Percentiles rank a stretch among this genome's conserved stretches.
Conservation (phyloP, 495 filamentous ascomycete species). For the Poronia punctata region DNA sequence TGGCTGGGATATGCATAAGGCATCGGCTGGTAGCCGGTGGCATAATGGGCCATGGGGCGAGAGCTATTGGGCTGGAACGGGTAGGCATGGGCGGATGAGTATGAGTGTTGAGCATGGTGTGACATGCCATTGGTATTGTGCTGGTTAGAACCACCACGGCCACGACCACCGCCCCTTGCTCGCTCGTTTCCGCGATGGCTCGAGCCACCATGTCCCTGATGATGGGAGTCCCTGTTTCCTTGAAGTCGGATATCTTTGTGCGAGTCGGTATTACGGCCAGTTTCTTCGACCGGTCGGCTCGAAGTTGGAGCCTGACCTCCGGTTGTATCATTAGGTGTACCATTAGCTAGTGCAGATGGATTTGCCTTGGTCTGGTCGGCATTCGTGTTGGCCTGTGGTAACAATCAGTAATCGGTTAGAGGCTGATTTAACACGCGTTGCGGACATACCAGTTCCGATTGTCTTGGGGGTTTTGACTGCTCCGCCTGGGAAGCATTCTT, state of each 20-base stretch:
- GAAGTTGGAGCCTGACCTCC: slow-evolving; percentile 2
- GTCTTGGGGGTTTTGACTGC: slow-evolving; percentile 10
- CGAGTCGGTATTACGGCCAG: slow-evolving; percentile 8
- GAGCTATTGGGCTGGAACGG: slow-evolving; percentile 21
- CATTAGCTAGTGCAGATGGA: slow-evolving; percentile 13
- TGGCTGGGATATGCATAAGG: slow-evolving; percentile 21
- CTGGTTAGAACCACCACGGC: slow-evolving; percentile 20
- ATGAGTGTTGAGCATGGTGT: slow-evolving; percentile 14
- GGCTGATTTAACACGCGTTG: background rate
- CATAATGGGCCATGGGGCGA: slow-evolving; percentile 39
- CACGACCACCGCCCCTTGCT: slow-evolving; percentile 16
- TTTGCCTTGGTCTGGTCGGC: slow-evolving; percentile 15
- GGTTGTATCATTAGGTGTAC: slow-evolving; percentile 6
- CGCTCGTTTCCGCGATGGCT: slow-evolving; percentile 16
- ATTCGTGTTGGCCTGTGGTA: slow-evolving; percentile 13
- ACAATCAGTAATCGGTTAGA: background rate
- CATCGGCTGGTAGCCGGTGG: slow-evolving; percentile 20
- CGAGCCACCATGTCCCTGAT: slow-evolving; percentile 13
- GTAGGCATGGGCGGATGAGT: slow-evolving; percentile 7
- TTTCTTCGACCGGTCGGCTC: slow-evolving; percentile 17
- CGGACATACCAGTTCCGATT: slow-evolving; percentile 16
- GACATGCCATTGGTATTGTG: slow-evolving; percentile 15
- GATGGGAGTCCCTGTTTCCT: slow-evolving; percentile 11
- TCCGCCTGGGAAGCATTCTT: slow-evolving; percentile 14
- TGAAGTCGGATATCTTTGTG: slow-evolving; percentile 15